Evolutionary conservation across 192 early-diverging fungal species (phyloP), one percentile per base, ranked within the genome.

Genomic region (Gorgonomyces haynaldii): DNA sequence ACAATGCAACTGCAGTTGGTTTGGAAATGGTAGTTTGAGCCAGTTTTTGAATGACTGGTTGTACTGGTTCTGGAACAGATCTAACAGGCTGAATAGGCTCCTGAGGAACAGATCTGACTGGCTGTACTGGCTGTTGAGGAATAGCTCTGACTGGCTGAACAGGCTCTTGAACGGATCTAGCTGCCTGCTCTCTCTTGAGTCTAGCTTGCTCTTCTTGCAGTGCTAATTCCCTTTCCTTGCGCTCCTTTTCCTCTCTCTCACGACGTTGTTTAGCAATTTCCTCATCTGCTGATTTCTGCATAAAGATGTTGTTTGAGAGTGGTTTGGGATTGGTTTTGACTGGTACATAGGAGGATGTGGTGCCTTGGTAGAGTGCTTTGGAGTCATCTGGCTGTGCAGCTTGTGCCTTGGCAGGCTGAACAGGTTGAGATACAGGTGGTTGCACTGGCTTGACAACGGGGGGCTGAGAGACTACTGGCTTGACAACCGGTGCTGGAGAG

Each of bases 1-100:
- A 89, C 30, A 89, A 45, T n/a, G 83, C 89, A 21, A 76, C 54
- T 2, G 82, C 84, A 16, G 67, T 66, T 45, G 35, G 25, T 41
- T 41, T 3, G 20, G 39, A 19, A 22, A 21, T 6, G 4, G 37
- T 22, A 5, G 8, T 21, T n/a, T 22, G 12, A 27, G 4, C 16
- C 4, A 1, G 23, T 24, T 12, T 5, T 34, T 4, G 47, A 1
- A 25, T 5, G 6, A 20, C n/a, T 37, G 13, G 6, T 4, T 12
- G 42, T 4, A 30, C 42, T 44, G 35, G 32, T n/a, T 43, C 23
- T 50, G 35, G 47, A 6, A 13, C 43, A n/a, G n/a, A n/a, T n/a
- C n/a, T n/a, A n/a, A n/a, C n/a, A n/a, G n/a, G n/a, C n/a, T n/a
- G n/a, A n/a, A n/a, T n/a, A n/a, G n/a, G n/a, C n/a, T n/a, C n/a